These are phyloP conservation scores for Periconia digitata DNA, from an alignment of 2,329 filamentous ascomycete genomes.

Conservation along the genomic window DNA sequence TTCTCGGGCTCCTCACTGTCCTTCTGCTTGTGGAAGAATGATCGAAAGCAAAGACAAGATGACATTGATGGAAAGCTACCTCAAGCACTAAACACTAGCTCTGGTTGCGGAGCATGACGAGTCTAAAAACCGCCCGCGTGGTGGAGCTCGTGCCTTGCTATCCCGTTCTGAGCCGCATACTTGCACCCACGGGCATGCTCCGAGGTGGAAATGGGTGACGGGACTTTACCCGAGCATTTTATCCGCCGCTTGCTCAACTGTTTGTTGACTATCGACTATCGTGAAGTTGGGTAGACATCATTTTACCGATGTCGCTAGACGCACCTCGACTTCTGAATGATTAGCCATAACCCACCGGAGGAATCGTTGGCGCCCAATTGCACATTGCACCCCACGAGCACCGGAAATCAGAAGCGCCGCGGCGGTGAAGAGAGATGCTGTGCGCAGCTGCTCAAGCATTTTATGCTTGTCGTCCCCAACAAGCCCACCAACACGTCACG, in stretches of 20 bases:
- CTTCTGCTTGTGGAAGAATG: conserved; percentile 16
- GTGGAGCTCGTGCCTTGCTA: conserved; percentile 27
- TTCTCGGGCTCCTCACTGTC: conserved; percentile 9
- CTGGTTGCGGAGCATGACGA: conserved; percentile 13
- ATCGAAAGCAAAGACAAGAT: conserved; percentile 19
- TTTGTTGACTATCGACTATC: conserved; percentile 18
- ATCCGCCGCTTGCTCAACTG: conserved; percentile 30
- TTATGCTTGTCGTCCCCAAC: conserved; percentile 51
- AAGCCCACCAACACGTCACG: conserved; percentile 70
- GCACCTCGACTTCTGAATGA: background rate
- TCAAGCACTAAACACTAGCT: conserved; percentile 6
- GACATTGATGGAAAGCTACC: conserved; percentile 13
- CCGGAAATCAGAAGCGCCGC: background rate
- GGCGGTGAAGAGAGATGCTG: conserved; percentile 8
- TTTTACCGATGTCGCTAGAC: conserved; percentile 24
- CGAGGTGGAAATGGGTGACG: conserved; percentile 23
- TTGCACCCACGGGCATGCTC: conserved; percentile 18
- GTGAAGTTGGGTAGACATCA: conserved; percentile 10
- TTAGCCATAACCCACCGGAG: background rate
- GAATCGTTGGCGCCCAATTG: background rate
- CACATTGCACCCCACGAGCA: conserved; percentile 7
- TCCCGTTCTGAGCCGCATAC: conserved; percentile 21
- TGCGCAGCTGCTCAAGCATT: conserved; percentile 7
- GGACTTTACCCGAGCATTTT: conserved; percentile 37
- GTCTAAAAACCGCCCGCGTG: conserved; percentile 24